These are phyloP conservation scores for Cyberlindnera maritima DNA, from an alignment of 805 yeast genomes.

Conservation along the genomic window DNA sequence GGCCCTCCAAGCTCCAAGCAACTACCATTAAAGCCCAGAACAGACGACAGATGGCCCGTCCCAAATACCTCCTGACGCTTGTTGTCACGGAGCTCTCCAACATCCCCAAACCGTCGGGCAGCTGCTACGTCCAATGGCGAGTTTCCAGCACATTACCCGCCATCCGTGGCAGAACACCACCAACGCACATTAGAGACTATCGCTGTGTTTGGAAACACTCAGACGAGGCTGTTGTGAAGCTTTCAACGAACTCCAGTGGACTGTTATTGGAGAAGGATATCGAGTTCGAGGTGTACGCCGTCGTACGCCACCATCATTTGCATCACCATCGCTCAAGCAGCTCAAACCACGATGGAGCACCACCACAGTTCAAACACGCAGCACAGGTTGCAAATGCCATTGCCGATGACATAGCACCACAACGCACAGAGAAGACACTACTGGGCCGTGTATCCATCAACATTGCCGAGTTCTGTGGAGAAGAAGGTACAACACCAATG, in stretches of 20 bases:
- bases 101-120: constrained; percentile 76
- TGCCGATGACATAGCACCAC: constrained; percentile 7
- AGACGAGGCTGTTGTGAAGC: constrained; percentile 35
- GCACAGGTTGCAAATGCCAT: constrained; percentile 4
- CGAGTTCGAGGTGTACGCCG: constrained; percentile 44
- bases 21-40: no score
- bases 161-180: constrained; percentile 44
- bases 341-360: constrained; percentile 7
- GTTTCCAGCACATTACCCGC: constrained; percentile 49
- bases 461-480: constrained; percentile 63
- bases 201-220: constrained; percentile 47
- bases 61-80: constrained; percentile 61
- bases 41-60: constrained; percentile 29
- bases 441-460: constrained; percentile 70
- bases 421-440: constrained; percentile 33
- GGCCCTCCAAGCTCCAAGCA: no score
- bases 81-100: constrained; percentile 71
- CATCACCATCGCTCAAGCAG: constrained; percentile 16
- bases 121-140: constrained; percentile 62
- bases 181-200: constrained; percentile 47
- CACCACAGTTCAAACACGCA: constrained; percentile 3
- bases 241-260: constrained; percentile 35
- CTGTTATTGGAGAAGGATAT: constrained; percentile 35
- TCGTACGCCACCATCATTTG: constrained; percentile 22
- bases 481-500: constrained; percentile 45